Conservation (phyloP, 2,329 filamentous ascomycete genomes). For the Talaromyces atroroseus region DNA sequence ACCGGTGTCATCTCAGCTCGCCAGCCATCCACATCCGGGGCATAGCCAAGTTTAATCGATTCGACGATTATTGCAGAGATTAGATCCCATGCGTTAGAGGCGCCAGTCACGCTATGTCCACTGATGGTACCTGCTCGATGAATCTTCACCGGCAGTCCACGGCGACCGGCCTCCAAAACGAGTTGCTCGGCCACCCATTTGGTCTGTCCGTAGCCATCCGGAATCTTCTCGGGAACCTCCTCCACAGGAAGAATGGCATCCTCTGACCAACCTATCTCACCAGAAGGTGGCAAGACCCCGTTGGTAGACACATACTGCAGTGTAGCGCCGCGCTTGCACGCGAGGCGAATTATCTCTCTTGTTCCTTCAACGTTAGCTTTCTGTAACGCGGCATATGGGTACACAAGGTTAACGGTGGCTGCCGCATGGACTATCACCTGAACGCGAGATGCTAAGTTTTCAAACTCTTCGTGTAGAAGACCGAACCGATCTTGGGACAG, state of each 20-base stretch:
- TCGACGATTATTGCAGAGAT: conserved; percentile 71
- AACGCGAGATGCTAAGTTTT: conserved; percentile 58
- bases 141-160: conserved; percentile 65
- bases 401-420: conserved; percentile 74
- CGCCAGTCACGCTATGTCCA: conserved; percentile 68
- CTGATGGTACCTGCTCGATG: conserved; percentile 72
- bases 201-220: conserved; percentile 71
- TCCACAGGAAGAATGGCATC: conserved; percentile 61
- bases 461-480: conserved; percentile 59
- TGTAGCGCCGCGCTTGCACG: conserved; percentile 61
- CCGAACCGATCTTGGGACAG: conserved; percentile 64
- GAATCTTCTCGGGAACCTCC: conserved; percentile 62
- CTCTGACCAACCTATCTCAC: conserved; percentile 63
- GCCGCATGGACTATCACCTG: conserved; percentile 73
- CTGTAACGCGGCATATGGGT: conserved; percentile 71
- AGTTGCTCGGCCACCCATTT: conserved; percentile 79
- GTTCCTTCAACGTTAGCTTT: conserved; percentile 76
- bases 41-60: conserved; percentile 65
- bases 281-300: conserved; percentile 66
- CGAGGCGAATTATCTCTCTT: conserved; percentile 66
- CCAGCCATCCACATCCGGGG: conserved; percentile 68
- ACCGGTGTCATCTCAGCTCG: conserved; percentile 79
- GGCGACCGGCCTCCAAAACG: conserved; percentile 61
- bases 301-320: conserved; percentile 77
- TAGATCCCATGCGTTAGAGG: conserved; percentile 73